Percentiles rank a stretch among this genome's conserved stretches.
These are phyloP conservation scores for Spathaspora boniae DNA, from an alignment of 805 yeast species.

Conservation along the genomic window DNA sequence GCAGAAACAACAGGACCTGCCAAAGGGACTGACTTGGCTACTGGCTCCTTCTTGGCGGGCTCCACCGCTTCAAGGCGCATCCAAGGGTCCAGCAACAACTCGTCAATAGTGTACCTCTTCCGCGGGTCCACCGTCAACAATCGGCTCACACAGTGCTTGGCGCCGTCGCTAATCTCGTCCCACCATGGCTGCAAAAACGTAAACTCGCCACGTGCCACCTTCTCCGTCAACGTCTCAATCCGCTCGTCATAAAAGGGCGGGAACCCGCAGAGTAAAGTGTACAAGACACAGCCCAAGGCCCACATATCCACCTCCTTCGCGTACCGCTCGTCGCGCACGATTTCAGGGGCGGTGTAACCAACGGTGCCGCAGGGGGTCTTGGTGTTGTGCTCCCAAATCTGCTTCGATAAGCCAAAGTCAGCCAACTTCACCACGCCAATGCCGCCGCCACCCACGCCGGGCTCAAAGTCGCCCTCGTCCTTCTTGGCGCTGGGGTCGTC, in stretches of 20 bases:
- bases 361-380: constrained; percentile 99
- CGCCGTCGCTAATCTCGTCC: constrained; percentile 73
- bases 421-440: constrained; percentile 89
- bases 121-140: constrained; percentile 70
- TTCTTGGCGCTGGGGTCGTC: constrained; percentile 68
- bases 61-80: constrained; percentile 28
- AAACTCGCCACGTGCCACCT: constrained; percentile 76
- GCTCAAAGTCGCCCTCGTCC: constrained; percentile 84
- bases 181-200: constrained; percentile 83
- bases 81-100: constrained; percentile 78
- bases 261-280: constrained; percentile 91
- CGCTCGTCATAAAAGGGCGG: constrained; percentile 94
- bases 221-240: constrained; percentile 68
- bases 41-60: constrained; percentile 3
- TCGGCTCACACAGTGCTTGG: constrained; percentile 65
- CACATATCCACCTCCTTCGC: constrained; percentile 97
- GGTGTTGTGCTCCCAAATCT: constrained; percentile 81
- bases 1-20: constrained; percentile 1
- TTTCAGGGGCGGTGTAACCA: constrained; percentile 98
- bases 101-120: constrained; percentile 65
- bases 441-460: constrained; percentile 88
- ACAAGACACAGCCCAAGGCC: constrained; percentile 96
- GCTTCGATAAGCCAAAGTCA: constrained; percentile 92
- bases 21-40: constrained; percentile 1
- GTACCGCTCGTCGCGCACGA: constrained; percentile 88